Evolutionary conservation across 2,329 filamentous ascomycete genomes (phyloP), one percentile per base, ranked within the genome.

Genomic region (Arthrobotrys sphaeroides): DNA sequence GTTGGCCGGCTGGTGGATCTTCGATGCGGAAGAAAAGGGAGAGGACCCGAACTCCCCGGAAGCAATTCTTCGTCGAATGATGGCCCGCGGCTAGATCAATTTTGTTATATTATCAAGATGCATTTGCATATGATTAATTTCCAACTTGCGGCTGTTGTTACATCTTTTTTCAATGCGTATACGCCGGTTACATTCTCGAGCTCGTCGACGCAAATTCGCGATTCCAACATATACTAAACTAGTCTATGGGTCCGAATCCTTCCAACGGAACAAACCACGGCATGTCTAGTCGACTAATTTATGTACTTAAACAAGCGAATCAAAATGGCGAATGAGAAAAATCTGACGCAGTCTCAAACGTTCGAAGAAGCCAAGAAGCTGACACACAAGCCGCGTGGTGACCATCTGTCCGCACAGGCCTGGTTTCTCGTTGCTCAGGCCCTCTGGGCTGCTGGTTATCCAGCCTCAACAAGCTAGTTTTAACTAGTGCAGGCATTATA

Each of bases 1-100:
- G 13, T 62, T 68, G 55, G 13, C 61, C 13, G 70, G 70, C 6
- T 74, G 70, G 70, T 74, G 38, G 26, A 68, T 74, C 9, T 74
- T 74, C 42, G 24, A 74, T 10, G 22, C 20, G 3, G 60, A 60
- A n/a, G 47, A 60, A n/a, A 3, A 10, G 16, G 2, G 3, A 20
- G 26, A 53, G n/a, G 26, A 53, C 20, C 47, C 47, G 18, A 31
- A 49, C 13, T 4, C 13, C n/a, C 6, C 10, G 28, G n/a, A 33
- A 1, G 51, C 28, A 20, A 13, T 12, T 3, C 16, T 38, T 7
- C 18, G 13, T 22, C 36, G 16, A 26, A 22, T 16, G 36, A 2
- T 22, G 7, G 51, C 3, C n/a, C 31, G 16, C n/a, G n/a, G n/a
- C n/a, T n/a, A n/a, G n/a, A n/a, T n/a, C n/a, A n/a, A n/a, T n/a